phyloP scores from a whole-genome alignment of 2,329 filamentous ascomycete species.

The Alternaria gaisen region DNA sequence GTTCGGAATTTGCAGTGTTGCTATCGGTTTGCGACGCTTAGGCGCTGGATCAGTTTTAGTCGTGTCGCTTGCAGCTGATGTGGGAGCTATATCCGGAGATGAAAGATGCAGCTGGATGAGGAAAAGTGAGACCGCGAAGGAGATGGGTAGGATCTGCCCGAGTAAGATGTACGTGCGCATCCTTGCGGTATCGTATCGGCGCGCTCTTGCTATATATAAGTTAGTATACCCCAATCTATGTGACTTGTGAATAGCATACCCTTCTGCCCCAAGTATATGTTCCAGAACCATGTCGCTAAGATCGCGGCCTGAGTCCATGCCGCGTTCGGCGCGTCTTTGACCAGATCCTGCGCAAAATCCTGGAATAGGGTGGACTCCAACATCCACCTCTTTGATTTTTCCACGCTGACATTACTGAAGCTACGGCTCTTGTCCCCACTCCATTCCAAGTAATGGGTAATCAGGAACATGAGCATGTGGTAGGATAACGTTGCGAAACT shows the following conservation, averaged over 20 bases:
- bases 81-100: constrained; percentile 19
- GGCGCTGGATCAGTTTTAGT: background rate
- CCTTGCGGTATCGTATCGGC: constrained; percentile 11
- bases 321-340: constrained; percentile 32
- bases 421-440: constrained; percentile 10
- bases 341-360: constrained; percentile 40
- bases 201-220: constrained; percentile 21
- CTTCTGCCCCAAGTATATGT: constrained; percentile 39
- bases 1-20: constrained; percentile 34
- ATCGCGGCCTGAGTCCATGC: constrained; percentile 40
- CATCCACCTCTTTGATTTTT: constrained; percentile 39
- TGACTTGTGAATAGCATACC: constrained; percentile 15
- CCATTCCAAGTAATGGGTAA: constrained; percentile 37
- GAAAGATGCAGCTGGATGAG: constrained; percentile 39
- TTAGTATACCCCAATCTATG: background rate
- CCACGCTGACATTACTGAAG: background rate
- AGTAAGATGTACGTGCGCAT: constrained; percentile 39
- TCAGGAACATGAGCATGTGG: constrained; percentile 45
- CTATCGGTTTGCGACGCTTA: constrained; percentile 19
- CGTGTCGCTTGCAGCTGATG: background rate
- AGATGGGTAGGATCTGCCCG: constrained; percentile 41
- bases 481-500: constrained; percentile 42
- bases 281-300: constrained; percentile 43
- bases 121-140: constrained; percentile 39
- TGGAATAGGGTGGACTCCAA: constrained; percentile 38